These are phyloP conservation scores for Flammula alnicola DNA, from an alignment of 1,284 basidiomycete genomes.

Conservation along the genomic window DNA sequence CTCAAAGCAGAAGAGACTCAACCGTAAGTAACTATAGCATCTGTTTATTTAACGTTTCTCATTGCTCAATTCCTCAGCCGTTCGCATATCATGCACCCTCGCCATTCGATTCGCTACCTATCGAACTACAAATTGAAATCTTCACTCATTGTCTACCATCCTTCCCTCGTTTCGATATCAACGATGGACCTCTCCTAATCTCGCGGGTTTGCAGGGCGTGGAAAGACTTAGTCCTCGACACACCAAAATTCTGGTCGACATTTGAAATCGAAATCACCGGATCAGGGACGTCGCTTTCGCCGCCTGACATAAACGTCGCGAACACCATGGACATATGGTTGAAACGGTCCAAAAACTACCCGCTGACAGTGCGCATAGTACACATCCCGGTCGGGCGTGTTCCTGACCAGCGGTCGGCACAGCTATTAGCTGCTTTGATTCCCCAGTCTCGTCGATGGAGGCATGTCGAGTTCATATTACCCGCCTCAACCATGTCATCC, in stretches of 20 bases:
- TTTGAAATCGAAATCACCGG: slow-evolving; percentile 38
- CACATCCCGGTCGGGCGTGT: slow-evolving; percentile 26
- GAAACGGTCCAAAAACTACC: slow-evolving; percentile 36
- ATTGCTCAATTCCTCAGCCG: too few relatives aligned
- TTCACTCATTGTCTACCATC: slow-evolving; percentile 34
- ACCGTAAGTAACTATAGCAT: too few relatives aligned
- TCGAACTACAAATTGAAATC: slow-evolving; percentile 43
- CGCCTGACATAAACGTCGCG: slow-evolving; percentile 22
- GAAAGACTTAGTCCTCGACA: slow-evolving; percentile 36
- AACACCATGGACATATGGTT: slow-evolving; percentile 39
- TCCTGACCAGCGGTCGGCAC: slow-evolving; percentile 29
- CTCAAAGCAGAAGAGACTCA: too few relatives aligned
- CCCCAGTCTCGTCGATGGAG: slow-evolving; percentile 40
- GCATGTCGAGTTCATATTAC: slow-evolving; percentile 37
- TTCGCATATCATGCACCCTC: not conserved
- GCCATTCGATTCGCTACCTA: slow-evolving; percentile 37
- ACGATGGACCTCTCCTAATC: slow-evolving; percentile 37
- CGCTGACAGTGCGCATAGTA: slow-evolving; percentile 39
- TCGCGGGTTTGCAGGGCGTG: slow-evolving; percentile 41
- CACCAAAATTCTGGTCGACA: slow-evolving; percentile 45
- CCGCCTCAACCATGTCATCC: slow-evolving; percentile 30
- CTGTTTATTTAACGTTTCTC: too few relatives aligned
- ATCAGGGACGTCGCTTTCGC: slow-evolving; percentile 10
- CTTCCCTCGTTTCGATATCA: slow-evolving; percentile 30
- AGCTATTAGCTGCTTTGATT: slow-evolving; percentile 35